Evolutionary conservation across 202 grass and related monocot species (phyloP).

Genomic region (Musa balbisiana): DNA sequence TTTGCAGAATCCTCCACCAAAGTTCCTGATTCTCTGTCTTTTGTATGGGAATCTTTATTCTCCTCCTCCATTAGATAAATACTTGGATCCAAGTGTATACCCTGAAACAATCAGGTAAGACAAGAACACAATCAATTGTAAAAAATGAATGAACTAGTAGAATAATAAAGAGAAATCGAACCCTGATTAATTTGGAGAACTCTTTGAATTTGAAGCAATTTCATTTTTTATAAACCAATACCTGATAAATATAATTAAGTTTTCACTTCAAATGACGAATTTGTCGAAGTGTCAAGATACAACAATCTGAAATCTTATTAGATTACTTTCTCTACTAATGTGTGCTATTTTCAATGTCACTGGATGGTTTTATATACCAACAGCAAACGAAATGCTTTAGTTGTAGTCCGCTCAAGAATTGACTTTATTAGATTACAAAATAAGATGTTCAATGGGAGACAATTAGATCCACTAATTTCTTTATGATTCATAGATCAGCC

Average conservation of each 20-base stretch:
- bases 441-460: too few relatives aligned
- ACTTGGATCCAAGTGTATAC: constrained; percentile 98
- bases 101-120: constrained; percentile 34
- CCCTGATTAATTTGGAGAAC: too few relatives aligned
- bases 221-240: neutral
- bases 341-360: neutral
- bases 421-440: too few relatives aligned
- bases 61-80: constrained; percentile 97
- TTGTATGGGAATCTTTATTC: constrained; percentile 46
- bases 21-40: constrained; percentile 25
- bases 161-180: neutral
- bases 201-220: neutral
- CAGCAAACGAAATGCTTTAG: too few relatives aligned
- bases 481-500: too few relatives aligned
- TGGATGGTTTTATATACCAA: too few relatives aligned
- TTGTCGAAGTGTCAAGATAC: neutral
- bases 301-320: neutral
- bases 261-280: neutral
- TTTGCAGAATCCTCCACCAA: constrained; percentile 18
- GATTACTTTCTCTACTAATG: neutral
- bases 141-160: neutral
- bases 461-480: too few relatives aligned
- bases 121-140: constrained; percentile 15
- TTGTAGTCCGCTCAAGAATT: too few relatives aligned
- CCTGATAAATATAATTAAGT: neutral